Base-by-base conservation (phyloP, 768 basidiomycete species). In the Auricularia sp. region DNA sequence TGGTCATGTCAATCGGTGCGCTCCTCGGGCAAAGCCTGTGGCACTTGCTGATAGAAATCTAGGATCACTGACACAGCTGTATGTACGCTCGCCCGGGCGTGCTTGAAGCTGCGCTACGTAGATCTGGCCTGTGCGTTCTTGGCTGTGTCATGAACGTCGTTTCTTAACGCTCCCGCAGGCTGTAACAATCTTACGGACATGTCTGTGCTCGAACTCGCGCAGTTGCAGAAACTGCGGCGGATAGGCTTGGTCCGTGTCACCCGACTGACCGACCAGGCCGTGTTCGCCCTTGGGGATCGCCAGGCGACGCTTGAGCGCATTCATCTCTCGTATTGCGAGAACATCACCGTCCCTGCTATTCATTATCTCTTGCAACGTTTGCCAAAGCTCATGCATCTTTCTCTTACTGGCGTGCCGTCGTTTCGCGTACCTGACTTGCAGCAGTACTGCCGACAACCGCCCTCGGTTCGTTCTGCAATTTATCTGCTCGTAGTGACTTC, bases 241-340 rank as follows among this genome's bases (percentile, higher is more conserved):
- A 89, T 99, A 68, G 97, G 97, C 62, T n/a, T 99, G 42, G 97
- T 98, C 54, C 86, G 95, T 65, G 94, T 98, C 61, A 85, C 79
- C 73, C 92, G 94, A 70, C 78, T 99, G 64, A 99, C 97, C 11
- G 97, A 99, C 72, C 87, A 96, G 70, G 93, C 93, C 2, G 87
- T 98, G 37, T 90, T 90, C 72, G 82, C 94, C 1, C 83, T 99
- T 10, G 92, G 86, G 8, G 90, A 93, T 67, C 85, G 93, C 16
- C 86, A 92, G 70, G 84, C 85, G 10, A 89, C 92, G 8, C 81
- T 98, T 29, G 97, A 99, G 73, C 88, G 97, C 47, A 93, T 99
- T 24, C 97, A 99, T 76, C 80, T 99, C 61, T 97, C 94, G 2
- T 98, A 98, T 73, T 99, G 97, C 75, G 93, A 97, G 73, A 91